Conservation (phyloP, 2,329 filamentous ascomycete genomes). For the Polytolypa hystricis region DNA sequence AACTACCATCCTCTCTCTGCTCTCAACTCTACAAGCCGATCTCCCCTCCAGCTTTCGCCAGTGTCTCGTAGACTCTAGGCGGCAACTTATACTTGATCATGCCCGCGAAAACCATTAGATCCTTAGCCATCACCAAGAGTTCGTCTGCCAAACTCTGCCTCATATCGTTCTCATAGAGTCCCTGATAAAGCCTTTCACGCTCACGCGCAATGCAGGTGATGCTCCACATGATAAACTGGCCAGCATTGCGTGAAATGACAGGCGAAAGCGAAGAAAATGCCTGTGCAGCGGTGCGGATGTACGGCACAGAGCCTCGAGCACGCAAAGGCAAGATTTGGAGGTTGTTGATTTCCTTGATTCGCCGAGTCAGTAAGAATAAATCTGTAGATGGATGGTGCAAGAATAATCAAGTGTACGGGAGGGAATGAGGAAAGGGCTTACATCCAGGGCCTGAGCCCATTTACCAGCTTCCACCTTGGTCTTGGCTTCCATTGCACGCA, state of each 20-base stretch:
- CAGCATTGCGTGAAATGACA: constrained; percentile 77
- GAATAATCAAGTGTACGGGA: not conserved
- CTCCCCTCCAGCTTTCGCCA: constrained; percentile 71
- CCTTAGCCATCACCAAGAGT: constrained; percentile 69
- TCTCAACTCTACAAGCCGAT: constrained; percentile 35
- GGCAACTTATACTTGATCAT: constrained; percentile 86
- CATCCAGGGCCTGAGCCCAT: constrained; percentile 54
- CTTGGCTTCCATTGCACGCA: constrained; percentile 52
- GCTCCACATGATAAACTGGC: constrained; percentile 87
- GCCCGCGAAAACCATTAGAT: constrained; percentile 87
- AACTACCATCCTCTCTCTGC: too few relatives aligned
- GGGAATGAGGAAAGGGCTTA: constrained; percentile 35
- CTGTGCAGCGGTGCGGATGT: constrained; percentile 68
- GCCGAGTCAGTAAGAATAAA: not conserved
- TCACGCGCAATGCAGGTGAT: constrained; percentile 76
- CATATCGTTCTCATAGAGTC: constrained; percentile 54
- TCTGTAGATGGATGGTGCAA: not conserved
- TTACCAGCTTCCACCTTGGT: constrained; percentile 45
- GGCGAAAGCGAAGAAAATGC: constrained; percentile 69
- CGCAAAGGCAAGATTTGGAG: constrained; percentile 72
- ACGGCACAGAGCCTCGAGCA: constrained; percentile 61
- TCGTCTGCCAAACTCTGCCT: constrained; percentile 49
- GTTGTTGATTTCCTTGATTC: constrained; percentile 56
- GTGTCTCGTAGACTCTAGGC: constrained; percentile 73
- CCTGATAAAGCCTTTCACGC: constrained; percentile 56